Evolutionary conservation across 2,329 filamentous ascomycete genomes (phyloP), one percentile per base, ranked within the genome.

Genomic region (Rhynchosporium agropyri): DNA sequence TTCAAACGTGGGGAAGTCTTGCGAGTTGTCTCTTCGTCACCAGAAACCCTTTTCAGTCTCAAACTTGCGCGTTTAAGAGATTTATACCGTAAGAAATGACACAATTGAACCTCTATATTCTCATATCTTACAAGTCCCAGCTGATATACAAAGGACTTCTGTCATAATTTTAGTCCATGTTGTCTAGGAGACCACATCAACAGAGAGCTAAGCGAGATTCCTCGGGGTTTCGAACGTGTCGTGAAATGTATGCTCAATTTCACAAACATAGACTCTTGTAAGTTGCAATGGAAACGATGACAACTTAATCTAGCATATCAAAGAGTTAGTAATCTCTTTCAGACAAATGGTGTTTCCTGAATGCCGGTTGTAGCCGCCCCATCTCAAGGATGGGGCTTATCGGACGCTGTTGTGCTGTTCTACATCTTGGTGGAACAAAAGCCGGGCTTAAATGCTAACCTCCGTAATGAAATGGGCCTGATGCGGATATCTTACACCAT

Each of bases 341-440:
- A 43, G 20, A 13, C 12, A 43, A 43, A 13, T 13, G 20, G 20
- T 31, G 3, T 3, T 50, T 4, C 36, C n/a, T 9, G 26, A n/a
- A 38, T 8, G 50, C 50, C 50, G 50, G 4, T 8, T 40, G 50
- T 42, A 40, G 51, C 51, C 51, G 51, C 51, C 26, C 20, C 45
- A 45, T 45, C 53, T 29, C 53, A 57, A 57, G 29, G 12, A 57
- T 57, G 40, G 54, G 54, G 54, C 38, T 56, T 56, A 53, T 53
- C 53, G 10, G 9, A 4, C 40, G 33, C 13, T 5, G 9, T 36
- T 5, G 33, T 6, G 33, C 8, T 9, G 15, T 29, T 12, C 36
- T 15, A 38, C 20, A 38, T 15, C 3, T 9, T 26, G n/a, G 51
- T 54, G 51, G 51, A 54, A 20, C 38, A n/a, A 57, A 33, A 20